These are phyloP conservation scores for Cinnamomum micranthum DNA, from an alignment of 164 flowering plant genomes.

Conservation along the genomic window DNA sequence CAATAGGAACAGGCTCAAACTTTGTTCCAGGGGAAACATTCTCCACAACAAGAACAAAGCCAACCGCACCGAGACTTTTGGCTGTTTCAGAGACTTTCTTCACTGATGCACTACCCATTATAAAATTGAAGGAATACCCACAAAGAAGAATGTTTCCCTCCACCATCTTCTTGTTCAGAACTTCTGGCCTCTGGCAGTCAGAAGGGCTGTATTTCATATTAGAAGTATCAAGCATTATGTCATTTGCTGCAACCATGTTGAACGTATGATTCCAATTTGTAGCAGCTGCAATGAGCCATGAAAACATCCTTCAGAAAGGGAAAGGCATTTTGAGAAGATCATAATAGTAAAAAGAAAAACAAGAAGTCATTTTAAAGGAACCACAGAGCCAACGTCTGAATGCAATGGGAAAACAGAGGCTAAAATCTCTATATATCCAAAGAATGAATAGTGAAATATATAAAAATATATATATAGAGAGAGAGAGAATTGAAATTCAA, in stretches of 20 bases:
- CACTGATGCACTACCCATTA: constrained; percentile 78
- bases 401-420: no score
- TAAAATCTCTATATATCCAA: background rate
- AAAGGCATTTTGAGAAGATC: constrained; percentile 2
- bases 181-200: constrained; percentile 91
- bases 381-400: no score
- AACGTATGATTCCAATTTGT: constrained; percentile 58
- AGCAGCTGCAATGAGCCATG: constrained; percentile 50
- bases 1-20: constrained; percentile 89
- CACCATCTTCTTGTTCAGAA: constrained; percentile 72
- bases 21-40: constrained; percentile 83
- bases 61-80: constrained; percentile 82
- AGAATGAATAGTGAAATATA: background rate
- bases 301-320: background rate
- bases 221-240: constrained; percentile 75
- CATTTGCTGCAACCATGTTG: constrained; percentile 91
- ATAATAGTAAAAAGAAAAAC: no score
- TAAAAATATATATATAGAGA: no score
- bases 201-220: constrained; percentile 66
- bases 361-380: no score
- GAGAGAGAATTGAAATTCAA: no score
- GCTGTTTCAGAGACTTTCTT: constrained; percentile 90
- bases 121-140: constrained; percentile 95
- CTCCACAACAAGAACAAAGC: constrained; percentile 96
- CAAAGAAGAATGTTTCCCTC: constrained; percentile 92